Evolutionary conservation across 257 asterid species (phyloP).

Genomic region (Solanum megistacrolobum): DNA sequence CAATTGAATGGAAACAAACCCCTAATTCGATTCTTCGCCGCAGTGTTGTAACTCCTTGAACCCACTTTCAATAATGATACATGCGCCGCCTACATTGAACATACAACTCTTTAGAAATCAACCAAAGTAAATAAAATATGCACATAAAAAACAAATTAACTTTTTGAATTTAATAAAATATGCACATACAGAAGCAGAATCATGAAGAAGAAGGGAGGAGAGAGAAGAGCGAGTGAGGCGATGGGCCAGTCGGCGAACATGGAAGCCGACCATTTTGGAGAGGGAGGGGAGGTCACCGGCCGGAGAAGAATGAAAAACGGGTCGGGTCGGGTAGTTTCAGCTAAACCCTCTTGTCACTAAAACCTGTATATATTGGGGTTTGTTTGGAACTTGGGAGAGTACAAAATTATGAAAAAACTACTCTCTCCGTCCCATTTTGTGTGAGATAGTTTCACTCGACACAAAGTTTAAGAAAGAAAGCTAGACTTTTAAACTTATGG

Average conservation of each 20-base stretch:
- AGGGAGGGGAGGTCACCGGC: background rate
- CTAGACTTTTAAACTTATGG: too few species aligned
- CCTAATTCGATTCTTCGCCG: background rate
- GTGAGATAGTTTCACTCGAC: too few species aligned
- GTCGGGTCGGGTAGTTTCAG: background rate
- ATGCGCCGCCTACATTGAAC: background rate
- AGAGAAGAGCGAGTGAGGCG: background rate
- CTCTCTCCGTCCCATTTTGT: too few species aligned
- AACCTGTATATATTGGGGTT: background rate
- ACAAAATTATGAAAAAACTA: background rate
- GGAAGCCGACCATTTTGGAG: background rate
- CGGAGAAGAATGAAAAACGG: background rate
- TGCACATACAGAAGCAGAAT: background rate
- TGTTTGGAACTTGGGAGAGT: background rate
- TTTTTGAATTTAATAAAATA: background rate
- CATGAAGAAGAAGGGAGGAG: background rate
- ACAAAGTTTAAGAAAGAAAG: too few species aligned
- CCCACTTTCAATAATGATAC: background rate
- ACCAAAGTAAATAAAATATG: background rate
- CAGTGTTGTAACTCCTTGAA: background rate
- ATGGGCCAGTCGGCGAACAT: background rate
- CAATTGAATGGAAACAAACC: background rate
- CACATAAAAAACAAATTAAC: background rate
- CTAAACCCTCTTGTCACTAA: background rate
- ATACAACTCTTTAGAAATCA: background rate